Evolutionary conservation across 139 green algal species (phyloP).

Genomic region (Chlamydomonas incerta): DNA sequence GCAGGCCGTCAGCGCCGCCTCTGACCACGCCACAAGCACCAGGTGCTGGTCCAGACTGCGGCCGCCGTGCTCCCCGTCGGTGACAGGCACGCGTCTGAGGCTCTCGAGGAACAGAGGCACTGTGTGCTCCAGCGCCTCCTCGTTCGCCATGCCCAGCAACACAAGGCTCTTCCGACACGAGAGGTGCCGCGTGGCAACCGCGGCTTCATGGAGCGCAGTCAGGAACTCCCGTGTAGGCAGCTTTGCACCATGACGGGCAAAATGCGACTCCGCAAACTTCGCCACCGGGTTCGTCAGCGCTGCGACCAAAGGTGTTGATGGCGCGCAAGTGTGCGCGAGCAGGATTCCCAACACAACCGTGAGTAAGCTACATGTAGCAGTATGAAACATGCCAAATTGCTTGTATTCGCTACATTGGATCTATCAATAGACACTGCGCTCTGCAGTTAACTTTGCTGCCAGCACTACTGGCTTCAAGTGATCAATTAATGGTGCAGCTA

Average conservation of each 20-base stretch:
- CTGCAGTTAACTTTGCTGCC: too few species aligned
- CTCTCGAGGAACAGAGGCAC: constrained; percentile 10
- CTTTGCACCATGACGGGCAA: background rate
- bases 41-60: background rate
- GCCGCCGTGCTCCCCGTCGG: background rate
- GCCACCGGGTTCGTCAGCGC: background rate
- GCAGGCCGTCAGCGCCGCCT: background rate
- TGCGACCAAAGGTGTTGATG: too few species aligned
- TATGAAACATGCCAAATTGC: too few species aligned
- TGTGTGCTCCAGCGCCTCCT: constrained; percentile 8
- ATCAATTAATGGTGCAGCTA: too few species aligned
- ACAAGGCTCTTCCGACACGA: constrained; percentile 23
- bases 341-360: too few species aligned
- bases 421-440: too few species aligned
- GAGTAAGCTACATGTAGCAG: too few species aligned
- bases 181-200: constrained; percentile 1
- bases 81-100: background rate
- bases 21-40: constrained; percentile 25
- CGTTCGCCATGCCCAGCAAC: constrained; percentile 25
- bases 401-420: too few species aligned
- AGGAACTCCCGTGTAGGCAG: constrained; percentile 5
- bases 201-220: background rate
- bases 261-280: background rate
- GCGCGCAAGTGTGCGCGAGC: too few species aligned
- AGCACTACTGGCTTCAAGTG: too few species aligned